Base-by-base conservation (phyloP, 129 eudicot species). In the Ambrosia trifida region DNA sequence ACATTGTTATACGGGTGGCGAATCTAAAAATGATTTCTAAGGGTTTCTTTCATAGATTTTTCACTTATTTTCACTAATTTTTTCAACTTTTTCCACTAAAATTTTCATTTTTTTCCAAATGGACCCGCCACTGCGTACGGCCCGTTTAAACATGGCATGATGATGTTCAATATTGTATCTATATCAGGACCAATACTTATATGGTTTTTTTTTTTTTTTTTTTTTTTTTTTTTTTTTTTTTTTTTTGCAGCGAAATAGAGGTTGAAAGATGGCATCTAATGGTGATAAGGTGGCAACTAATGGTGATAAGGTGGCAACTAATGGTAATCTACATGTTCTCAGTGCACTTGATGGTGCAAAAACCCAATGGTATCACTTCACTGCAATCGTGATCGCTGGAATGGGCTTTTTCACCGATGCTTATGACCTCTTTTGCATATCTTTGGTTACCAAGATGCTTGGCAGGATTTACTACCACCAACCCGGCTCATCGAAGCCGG, bases 401-500 rank as follows among this genome's bases (percentile, higher is more conserved):
- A 85, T 85, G 89, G 89, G 89, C 2, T 85, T 85, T 45, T 85
- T 85, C 65, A 82, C 89, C 2, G 89, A 85, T 57, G 89, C 89
- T 14, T 85, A 85, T 11, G 89, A 85, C 18, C 82, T 85, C 10
- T 85, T 85, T 36, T 85, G 89, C 79, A 82, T 85, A 35, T 85
- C 86, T 18, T 54, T 85, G 19, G 89, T 85, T 24, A 85, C 89
- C 30, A 85, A 85, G 38, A 71, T 82, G 74, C 72, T 85, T 0
- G 89, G 89, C 28, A 80, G 86, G 46, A 85, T 82, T 18, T 85
- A 85, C 70, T 85, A 76, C 53, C 82, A 78, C 47, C 65, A 20
- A 32, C 73, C 80, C 0, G 89, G 89, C 13, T 83, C 84, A 1
- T 30, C 54, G 2, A 85, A 82, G 44, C 89, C 89, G 3, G 86